Evolutionary conservation across 2,329 filamentous ascomycete species (phyloP), one percentile per base, ranked within the genome.

Genomic region (Phoma herbarum): DNA sequence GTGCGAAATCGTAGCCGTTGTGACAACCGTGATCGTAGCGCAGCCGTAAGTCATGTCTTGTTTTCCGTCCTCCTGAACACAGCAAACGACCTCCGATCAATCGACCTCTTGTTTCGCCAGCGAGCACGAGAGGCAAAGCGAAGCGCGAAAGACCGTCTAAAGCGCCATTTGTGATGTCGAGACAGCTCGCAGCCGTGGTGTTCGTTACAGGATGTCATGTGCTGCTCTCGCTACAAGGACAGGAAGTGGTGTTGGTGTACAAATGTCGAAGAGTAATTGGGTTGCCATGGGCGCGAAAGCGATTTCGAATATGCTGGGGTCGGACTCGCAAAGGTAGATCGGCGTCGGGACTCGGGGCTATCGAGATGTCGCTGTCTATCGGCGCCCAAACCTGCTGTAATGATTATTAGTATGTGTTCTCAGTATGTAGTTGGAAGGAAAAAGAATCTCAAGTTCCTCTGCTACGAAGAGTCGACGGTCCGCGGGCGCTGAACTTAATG

Each of bases 361-460:
- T 68, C 68, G 67, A 73, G 65, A 55, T 62, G 57, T 61, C 56
- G 65, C 69, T 68, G 72, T 69, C 68, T 93, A 96, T 90, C 92
- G 92, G 83, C 93, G 91, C 84, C 92, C 92, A 89, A 96, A 96
- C 90, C 92, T 96, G 91, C 84, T 90, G 87, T 82, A 86, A 84
- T 83, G 80, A 80, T 83, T 85, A 70, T 72, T 76, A 59, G 73
- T 64, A 73, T 68, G 63, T 64, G 63, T 70, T 75, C 67, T 89
- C 52, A 63, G 58, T 61, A 50, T 49, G 37, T 12, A 9, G 12
- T 2, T 16, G 11, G n/a, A n/a, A 28, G 12, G 35, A 18, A 35
- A 44, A 18, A 11, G 28, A 12, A 29, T 28, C 88, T 81, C 86
- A 68, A 52, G 63, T 87, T 79, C 86, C 84, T 80, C 89, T 91